A percentile compares a stretch with the other conserved stretches of the same genome.
Evolutionary conservation across 228 moss, liverwort and hornwort species (phyloP).

Genomic region (Sphagnum magellanicum): DNA sequence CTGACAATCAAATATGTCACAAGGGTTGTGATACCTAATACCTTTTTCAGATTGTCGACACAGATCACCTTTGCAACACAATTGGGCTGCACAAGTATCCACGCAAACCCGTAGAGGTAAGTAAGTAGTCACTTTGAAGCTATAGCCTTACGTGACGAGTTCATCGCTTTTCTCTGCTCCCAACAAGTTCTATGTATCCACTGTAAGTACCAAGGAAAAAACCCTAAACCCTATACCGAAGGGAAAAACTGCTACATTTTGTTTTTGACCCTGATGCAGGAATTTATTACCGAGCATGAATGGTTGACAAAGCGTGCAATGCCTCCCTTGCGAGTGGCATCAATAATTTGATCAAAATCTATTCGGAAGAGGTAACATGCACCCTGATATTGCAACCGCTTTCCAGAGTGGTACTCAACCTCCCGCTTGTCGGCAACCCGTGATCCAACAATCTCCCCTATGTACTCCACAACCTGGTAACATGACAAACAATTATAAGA

Average conservation of each 20-base stretch:
- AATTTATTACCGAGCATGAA: constrained; percentile 73
- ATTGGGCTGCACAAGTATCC: constrained; percentile 56
- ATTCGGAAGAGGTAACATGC: constrained; percentile 96
- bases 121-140: not conserved
- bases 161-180: too few relatives aligned
- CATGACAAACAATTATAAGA: constrained; percentile 9
- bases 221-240: too few relatives aligned
- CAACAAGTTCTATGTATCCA: too few relatives aligned
- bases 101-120: not conserved
- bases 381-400: constrained; percentile 77
- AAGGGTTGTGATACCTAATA: constrained; percentile 4
- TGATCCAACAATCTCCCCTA: constrained; percentile 92
- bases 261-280: too few relatives aligned
- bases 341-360: constrained; percentile 91
- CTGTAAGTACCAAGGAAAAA: too few relatives aligned
- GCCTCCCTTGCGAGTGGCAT: constrained; percentile 92
- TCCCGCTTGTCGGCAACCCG: constrained; percentile 97
- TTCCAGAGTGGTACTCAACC: constrained; percentile 94
- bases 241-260: too few relatives aligned
- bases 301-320: constrained; percentile 99
- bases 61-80: constrained; percentile 97
- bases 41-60: constrained; percentile 91
- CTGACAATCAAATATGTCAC: not conserved
- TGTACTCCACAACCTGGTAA: constrained; percentile 85
- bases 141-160: too few relatives aligned